Evolutionary conservation across 176 grass and related monocot species (phyloP).

Genomic region (Raddia distichophylla): DNA sequence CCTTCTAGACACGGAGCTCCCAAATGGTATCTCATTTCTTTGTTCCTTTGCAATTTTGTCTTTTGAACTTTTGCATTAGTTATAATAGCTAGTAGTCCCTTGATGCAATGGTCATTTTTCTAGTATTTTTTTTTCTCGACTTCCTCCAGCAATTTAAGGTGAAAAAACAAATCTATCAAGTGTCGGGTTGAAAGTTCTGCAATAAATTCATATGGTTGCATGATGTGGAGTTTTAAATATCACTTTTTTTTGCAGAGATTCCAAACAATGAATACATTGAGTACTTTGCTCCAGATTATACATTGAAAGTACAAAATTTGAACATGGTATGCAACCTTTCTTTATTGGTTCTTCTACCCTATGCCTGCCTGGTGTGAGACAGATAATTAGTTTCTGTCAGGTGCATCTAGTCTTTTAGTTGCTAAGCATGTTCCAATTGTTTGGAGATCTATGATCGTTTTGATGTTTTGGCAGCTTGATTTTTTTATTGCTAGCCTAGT

Average conservation of each 20-base stretch:
- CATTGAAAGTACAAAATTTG: slow-evolving; percentile 73
- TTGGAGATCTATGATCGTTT: background rate
- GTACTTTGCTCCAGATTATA: slow-evolving; percentile 94
- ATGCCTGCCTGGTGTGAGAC: background rate
- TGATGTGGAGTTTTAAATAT: slow-evolving; percentile 25
- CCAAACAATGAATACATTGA: slow-evolving; percentile 91
- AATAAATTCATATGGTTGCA: slow-evolving; percentile 3
- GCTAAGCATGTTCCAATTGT: background rate
- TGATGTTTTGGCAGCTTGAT: background rate
- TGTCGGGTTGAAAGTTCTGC: background rate
- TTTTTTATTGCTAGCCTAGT: background rate
- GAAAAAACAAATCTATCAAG: slow-evolving; percentile 17
- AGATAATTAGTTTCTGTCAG: background rate
- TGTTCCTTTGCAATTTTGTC: slow-evolving; percentile 20
- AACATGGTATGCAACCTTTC: slow-evolving; percentile 71
- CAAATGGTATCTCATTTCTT: slow-evolving; percentile 66
- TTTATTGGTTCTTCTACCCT: background rate
- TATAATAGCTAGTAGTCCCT: background rate
- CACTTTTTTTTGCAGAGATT: slow-evolving; percentile 76
- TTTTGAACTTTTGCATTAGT: slow-evolving; percentile 16
- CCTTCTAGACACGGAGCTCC: slow-evolving; percentile 79
- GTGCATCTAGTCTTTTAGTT: background rate
- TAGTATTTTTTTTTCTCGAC: background rate
- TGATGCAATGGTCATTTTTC: background rate
- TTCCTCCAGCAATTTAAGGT: background rate